Base-by-base conservation (phyloP, 2,329 filamentous ascomycete species). In the Cordyceps farinosa region DNA sequence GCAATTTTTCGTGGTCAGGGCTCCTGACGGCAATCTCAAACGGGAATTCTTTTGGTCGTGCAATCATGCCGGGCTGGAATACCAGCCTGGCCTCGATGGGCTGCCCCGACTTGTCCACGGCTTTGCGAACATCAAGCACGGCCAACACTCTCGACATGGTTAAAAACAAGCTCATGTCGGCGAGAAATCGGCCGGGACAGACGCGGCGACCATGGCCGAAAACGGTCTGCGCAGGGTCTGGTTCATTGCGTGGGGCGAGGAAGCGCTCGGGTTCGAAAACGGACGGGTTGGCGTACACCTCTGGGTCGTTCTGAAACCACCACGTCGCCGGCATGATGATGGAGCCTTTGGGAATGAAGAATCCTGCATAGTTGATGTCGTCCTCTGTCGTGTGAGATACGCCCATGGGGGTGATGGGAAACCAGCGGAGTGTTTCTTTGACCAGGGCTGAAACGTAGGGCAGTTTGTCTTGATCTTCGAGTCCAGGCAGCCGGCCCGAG, bases 301-400 rank as follows among this genome's bases (percentile, higher is more conserved):
- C 84, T 2, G 85, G 83, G 69, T 92, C 89, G 73, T 91, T 89
- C 29, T 87, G 82, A n/a, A 76, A 68, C 27, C 67, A 72, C 70
- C 70, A 74, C 7, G 70, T 64, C 1, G 69, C 66, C 2, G 63
- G 65, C 8, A 75, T 56, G 6, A 74, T 32, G 10, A 67, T 42
- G 0, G 73, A 62, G 3, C 69, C 70, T 29, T 71, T 70, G 0
- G 74, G 74, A 4, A 76, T 72, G 0, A 48, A 61, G 32, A 68
- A 71, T 0, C 69, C 71, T 3, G 64, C 54, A 30, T 66, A 72
- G 0, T 45, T 50, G 8, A 71, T 65, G 1, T 73, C 73, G 10
- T 74, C 71, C 0, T 70, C 71, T 0, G 78, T 75, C 3, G 69
- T 68, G 44, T 80, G 77, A 0, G 76, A 71, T 3, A 83, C 71